A percentile compares a stretch with the other conserved stretches of the same genome.
Evolutionary conservation across 805 yeast genomes (phyloP).

Genomic region (Trichomonascus vanleenenianus): DNA sequence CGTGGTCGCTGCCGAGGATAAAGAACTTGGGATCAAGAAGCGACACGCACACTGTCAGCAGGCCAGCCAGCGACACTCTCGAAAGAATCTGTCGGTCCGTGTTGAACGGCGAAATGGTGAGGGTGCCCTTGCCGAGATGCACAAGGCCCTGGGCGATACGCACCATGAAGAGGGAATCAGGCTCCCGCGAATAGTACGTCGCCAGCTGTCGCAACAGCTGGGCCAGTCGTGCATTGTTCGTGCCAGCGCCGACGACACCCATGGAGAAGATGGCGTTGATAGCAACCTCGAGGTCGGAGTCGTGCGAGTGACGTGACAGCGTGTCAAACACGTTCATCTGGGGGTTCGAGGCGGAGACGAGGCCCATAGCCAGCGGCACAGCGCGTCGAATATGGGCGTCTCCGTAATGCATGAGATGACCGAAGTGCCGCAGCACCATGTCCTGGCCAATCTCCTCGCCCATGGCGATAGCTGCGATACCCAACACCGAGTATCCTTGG

Average conservation of each 20-base stretch:
- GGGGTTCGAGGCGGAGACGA: slow-evolving; percentile 87
- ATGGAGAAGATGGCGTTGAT: slow-evolving; percentile 90
- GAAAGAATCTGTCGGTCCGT: slow-evolving; percentile 82
- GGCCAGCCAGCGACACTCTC: slow-evolving; percentile 82
- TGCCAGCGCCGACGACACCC: slow-evolving; percentile 99
- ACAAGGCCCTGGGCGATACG: slow-evolving; percentile 92
- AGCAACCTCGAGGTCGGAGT: slow-evolving; percentile 88
- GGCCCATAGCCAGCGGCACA: slow-evolving; percentile 97
- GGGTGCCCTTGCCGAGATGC: slow-evolving; percentile 93
- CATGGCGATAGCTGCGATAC: slow-evolving; percentile 89
- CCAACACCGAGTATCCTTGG: slow-evolving; percentile 88
- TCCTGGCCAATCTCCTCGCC: slow-evolving; percentile 98
- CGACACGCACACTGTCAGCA: slow-evolving; percentile 76
- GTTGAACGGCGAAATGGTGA: slow-evolving; percentile 81
- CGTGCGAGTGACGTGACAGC: slow-evolving; percentile 92
- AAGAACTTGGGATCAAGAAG: slow-evolving; percentile 80
- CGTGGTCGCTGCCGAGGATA: slow-evolving; percentile 66
- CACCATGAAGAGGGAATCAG: slow-evolving; percentile 85
- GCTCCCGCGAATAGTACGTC: slow-evolving; percentile 81
- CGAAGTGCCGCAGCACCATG: slow-evolving; percentile 94
- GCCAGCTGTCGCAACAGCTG: slow-evolving; percentile 94
- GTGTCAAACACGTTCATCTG: slow-evolving; percentile 97
- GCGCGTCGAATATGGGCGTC: slow-evolving; percentile 84
- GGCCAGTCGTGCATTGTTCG: slow-evolving; percentile 95
- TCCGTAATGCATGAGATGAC: slow-evolving; percentile 97